Evolutionary conservation across 164 flowering plant genomes (phyloP).

Genomic region (Berberis vulgaris): DNA sequence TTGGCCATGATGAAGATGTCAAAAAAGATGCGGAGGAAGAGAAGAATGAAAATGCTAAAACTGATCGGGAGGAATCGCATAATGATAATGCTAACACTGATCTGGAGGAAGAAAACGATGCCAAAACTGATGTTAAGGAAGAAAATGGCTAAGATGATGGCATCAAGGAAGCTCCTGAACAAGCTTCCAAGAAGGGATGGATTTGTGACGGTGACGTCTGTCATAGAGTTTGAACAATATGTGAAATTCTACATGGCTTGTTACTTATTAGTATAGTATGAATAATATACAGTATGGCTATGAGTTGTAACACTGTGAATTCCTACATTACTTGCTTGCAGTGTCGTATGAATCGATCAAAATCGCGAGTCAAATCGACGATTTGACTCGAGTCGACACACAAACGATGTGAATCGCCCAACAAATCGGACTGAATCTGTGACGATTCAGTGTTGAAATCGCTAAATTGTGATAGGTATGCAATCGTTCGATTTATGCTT

Average conservation of each 20-base stretch:
- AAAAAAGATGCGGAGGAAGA: background rate
- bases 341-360: too few species aligned
- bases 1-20: background rate
- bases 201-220: conserved; percentile 43
- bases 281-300: too few species aligned
- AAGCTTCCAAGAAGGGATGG: conserved; percentile 30
- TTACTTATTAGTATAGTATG: background rate
- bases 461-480: too few species aligned
- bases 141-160: conserved; percentile 5
- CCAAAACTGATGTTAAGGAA: background rate
- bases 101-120: conserved; percentile 3
- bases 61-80: too few species aligned
- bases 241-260: background rate
- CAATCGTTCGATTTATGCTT: too few species aligned
- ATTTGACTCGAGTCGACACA: too few species aligned
- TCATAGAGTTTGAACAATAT: conserved; percentile 16
- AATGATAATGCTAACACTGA: background rate
- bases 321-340: too few species aligned
- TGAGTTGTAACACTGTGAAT: too few species aligned
- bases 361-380: too few species aligned
- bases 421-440: too few species aligned
- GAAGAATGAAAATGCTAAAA: conserved; percentile 1
- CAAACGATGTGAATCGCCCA: too few species aligned
- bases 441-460: too few species aligned
- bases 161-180: background rate